Base-by-base conservation (phyloP, 2,329 filamentous ascomycete species). In the Arthroderma uncinatum region DNA sequence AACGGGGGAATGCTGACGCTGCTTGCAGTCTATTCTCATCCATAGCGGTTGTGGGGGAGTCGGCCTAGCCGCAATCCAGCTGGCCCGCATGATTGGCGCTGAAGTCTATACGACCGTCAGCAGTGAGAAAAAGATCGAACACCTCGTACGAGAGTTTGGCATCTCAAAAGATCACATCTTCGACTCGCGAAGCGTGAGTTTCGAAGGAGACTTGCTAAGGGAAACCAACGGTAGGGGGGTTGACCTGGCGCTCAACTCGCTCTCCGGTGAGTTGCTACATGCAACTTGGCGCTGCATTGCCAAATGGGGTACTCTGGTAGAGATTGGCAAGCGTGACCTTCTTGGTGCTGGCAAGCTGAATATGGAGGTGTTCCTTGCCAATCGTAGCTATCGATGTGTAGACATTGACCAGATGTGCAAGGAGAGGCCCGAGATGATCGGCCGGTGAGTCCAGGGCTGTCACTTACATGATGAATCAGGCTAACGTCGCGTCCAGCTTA, bases 91-190 rank as follows among this genome's bases (percentile, higher is more conserved):
- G 12, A 16, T 62, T 14, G 64, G 63, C n/a, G 63, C 62, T 1
- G 58, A 62, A 21, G 56, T 66, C 28, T 65, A 57, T 54, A 59
- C 57, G 4, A 66, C 64, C 4, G 64, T 65, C 1, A 48, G 57
- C 9, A 60, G 25, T 9, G 44, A 52, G 19, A 58, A 59, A 10
- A 64, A 65, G 53, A 58, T 37, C 12, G n/a, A 57, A 12, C 56
- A 61, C 4, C 34, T 66, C 2, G 61, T 58, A 28, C 55, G 63
- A 12, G 40, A 55, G 9, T 60, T 54, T 54, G 62, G 14, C 52
- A 50, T 10, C 55, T 55, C n/a, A 53, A 61, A 9, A 57, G 56
- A 30, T n/a, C n/a, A n/a, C n/a, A 62, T 63, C 28, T 61, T 62
- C 42, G 54, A 42, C 25, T 58, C 54, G 39, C 54, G 59, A 19